Percentiles rank a stretch among this genome's conserved stretches.
phyloP scores from a whole-genome alignment of 495 filamentous ascomycete species.

The Tirmania nivea region DNA sequence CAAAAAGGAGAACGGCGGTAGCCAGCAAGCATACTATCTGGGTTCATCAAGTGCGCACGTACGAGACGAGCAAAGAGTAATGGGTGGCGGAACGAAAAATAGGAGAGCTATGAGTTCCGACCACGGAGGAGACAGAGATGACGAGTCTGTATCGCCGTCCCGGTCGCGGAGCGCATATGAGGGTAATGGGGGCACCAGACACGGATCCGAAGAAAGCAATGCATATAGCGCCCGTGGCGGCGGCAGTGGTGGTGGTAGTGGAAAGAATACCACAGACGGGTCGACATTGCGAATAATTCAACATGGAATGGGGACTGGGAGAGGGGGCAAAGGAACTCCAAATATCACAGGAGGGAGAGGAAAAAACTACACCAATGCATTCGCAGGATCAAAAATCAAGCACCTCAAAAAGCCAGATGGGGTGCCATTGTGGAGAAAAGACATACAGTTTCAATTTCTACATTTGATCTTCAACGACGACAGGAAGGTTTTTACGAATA shows the following conservation, averaged over 20 bases:
- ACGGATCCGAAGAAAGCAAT: neutral
- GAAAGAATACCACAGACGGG: conserved; percentile 3
- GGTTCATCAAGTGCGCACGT: neutral
- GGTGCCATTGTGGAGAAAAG: conserved; percentile 85
- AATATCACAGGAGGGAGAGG: neutral
- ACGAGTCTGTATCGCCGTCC: conserved; percentile 1
- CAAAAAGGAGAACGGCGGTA: neutral
- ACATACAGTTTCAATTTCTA: conserved; percentile 94
- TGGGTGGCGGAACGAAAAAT: neutral
- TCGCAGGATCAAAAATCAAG: conserved; percentile 78
- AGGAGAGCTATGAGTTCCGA: neutral
- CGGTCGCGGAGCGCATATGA: conserved; percentile 15
- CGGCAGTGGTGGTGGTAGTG: conserved; percentile 1
- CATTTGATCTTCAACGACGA: conserved; percentile 76
- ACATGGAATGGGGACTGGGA: neutral
- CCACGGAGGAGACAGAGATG: neutral
- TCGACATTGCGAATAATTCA: neutral
- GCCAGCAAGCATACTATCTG: neutral
- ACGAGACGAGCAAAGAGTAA: neutral
- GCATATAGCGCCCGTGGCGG: neutral
- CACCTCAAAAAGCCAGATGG: conserved; percentile 97
- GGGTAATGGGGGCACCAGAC: conserved; percentile 3
- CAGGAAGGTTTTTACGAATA: conserved; percentile 67
- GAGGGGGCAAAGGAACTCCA: neutral
- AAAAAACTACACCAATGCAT: conserved; percentile 14